A percentile compares a stretch with the other conserved stretches of the same genome.
These are phyloP conservation scores for Sugiyamaella pinicola DNA, from an alignment of 1,139 yeast genomes.

Conservation along the genomic window DNA sequence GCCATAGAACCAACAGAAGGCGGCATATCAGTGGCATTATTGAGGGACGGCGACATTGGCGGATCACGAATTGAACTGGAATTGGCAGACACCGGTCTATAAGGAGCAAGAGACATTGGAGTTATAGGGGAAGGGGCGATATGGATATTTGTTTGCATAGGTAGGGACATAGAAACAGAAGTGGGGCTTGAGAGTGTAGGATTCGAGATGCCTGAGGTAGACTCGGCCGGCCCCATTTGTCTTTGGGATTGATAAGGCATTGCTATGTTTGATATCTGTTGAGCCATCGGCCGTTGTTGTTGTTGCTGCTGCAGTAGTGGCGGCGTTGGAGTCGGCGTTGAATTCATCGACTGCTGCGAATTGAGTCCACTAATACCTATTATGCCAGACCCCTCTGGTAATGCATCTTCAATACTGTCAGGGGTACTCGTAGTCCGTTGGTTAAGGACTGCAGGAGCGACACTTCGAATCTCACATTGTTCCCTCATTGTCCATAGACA, in stretches of 20 bases:
- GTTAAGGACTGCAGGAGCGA: conserved; percentile 42
- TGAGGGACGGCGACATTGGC: conserved; percentile 8
- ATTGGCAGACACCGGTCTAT: conserved; percentile 16
- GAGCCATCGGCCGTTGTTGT: conserved; percentile 9
- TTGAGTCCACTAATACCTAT: conserved; percentile 3
- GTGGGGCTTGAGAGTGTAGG: neutral
- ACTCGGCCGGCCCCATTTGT: conserved; percentile 4
- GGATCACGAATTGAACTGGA: conserved; percentile 12
- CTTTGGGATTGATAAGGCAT: conserved; percentile 19
- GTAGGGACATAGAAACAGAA: neutral
- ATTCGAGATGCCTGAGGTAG: neutral
- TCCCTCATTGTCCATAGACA: conserved; percentile 80
- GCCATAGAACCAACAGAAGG: conserved; percentile 12
- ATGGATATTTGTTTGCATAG: neutral
- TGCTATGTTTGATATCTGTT: conserved; percentile 12
- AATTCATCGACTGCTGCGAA: neutral
- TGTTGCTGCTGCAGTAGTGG: conserved; percentile 13
- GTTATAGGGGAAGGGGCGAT: neutral
- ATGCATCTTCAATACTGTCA: conserved; percentile 24
- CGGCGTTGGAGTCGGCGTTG: neutral
- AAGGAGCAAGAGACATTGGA: conserved; percentile 12
- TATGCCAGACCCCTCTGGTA: neutral
- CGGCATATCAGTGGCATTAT: neutral
- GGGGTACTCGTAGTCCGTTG: conserved; percentile 33
- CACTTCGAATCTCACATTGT: conserved; percentile 63